These are phyloP conservation scores for Penicillium angulare DNA, from an alignment of 495 filamentous ascomycete species.

Conservation along the genomic window DNA sequence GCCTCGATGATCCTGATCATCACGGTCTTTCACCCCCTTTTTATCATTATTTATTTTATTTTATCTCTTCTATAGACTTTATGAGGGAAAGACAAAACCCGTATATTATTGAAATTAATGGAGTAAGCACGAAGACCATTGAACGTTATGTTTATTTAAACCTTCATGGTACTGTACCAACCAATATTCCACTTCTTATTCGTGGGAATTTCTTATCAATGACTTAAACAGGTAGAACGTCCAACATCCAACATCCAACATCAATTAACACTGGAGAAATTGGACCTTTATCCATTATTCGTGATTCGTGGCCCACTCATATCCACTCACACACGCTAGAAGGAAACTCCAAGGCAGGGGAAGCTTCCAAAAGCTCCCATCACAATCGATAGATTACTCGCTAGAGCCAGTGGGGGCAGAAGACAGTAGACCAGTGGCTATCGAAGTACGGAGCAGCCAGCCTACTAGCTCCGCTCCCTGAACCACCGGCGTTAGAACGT, in stretches of 20 bases:
- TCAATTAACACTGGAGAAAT: too few relatives aligned
- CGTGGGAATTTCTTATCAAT: too few relatives aligned
- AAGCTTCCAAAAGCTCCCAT: neutral
- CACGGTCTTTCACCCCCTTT: slow-evolving; percentile 6
- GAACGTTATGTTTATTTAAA: too few relatives aligned
- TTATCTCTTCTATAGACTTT: too few relatives aligned
- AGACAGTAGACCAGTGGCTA: too few relatives aligned
- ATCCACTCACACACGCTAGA: neutral
- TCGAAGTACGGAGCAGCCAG: too few relatives aligned
- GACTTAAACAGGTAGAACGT: too few relatives aligned
- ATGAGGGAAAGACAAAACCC: too few relatives aligned
- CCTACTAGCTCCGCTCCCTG: slow-evolving; percentile 5
- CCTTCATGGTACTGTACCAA: too few relatives aligned
- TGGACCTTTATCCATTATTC: neutral
- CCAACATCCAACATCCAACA: too few relatives aligned
- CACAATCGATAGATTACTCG: neutral
- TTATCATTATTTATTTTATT: slow-evolving; percentile 12
- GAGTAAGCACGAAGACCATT: too few relatives aligned
- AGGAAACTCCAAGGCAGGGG: neutral
- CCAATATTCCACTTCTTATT: neutral
- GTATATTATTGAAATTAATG: too few relatives aligned
- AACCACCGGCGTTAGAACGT: slow-evolving; percentile 16
- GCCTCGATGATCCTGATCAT: slow-evolving; percentile 15
- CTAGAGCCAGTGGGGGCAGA: neutral
- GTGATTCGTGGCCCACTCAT: neutral